phyloP scores from a whole-genome alignment of 139 green algal genomes.

The Zygnema circumcarinatum region DNA sequence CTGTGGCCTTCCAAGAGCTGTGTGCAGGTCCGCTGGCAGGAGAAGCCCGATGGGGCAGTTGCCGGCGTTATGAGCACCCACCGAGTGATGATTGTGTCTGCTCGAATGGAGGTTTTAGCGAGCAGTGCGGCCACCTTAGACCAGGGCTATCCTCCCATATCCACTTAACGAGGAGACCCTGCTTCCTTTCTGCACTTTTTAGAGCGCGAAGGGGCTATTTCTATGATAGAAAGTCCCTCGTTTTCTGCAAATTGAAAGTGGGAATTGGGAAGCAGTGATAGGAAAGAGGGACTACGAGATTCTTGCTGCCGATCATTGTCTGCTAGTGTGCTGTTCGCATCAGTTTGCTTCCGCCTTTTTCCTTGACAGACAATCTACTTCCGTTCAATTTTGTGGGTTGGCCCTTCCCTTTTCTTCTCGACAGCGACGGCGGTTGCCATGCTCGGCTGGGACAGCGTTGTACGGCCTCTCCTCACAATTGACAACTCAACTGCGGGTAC shows the following conservation, averaged over 20 bases:
- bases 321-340: too few species aligned
- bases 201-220: too few species aligned
- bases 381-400: constrained; percentile 46
- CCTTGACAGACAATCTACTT: constrained; percentile 53
- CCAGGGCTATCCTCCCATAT: constrained; percentile 48
- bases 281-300: too few species aligned
- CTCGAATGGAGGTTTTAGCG: constrained; percentile 37
- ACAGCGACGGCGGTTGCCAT: constrained; percentile 39
- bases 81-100: constrained; percentile 45
- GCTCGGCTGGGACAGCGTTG: constrained; percentile 51
- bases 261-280: too few species aligned
- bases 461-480: constrained; percentile 38
- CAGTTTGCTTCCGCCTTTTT: too few species aligned
- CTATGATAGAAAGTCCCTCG: too few species aligned
- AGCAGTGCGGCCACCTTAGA: constrained; percentile 33
- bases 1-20: too few species aligned
- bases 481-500: constrained; percentile 37
- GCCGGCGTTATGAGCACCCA: constrained; percentile 45
- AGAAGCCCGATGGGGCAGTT: constrained; percentile 26
- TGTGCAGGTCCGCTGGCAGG: constrained; percentile 54
- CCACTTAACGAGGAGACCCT: not conserved
- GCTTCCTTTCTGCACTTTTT: not conserved
- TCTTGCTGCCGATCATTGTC: too few species aligned
- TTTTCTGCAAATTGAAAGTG: too few species aligned
- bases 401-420: constrained; percentile 55